phyloP scores from a whole-genome alignment of 208 protist species.

The Angomonas desouzai region DNA sequence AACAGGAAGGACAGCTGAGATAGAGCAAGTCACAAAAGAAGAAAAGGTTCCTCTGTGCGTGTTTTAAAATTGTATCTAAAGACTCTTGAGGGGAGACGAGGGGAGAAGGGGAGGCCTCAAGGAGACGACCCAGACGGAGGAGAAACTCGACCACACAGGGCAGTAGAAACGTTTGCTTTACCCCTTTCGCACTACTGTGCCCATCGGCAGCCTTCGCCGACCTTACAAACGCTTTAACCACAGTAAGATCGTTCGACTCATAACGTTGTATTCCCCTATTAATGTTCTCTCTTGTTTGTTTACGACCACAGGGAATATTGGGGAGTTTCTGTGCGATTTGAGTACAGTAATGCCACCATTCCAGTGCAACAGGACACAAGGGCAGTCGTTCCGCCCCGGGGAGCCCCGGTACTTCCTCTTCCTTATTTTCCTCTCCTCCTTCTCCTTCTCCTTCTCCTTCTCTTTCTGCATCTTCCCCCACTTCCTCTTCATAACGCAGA shows the following conservation, averaged over 20 bases:
- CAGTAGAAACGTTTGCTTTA: not conserved
- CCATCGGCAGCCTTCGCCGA: not conserved
- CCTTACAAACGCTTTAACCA: not conserved
- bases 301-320: no score
- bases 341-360: not conserved
- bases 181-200: not conserved
- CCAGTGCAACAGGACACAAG: not conserved
- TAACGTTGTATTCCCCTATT: no score
- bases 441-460: no score
- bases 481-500: not conserved
- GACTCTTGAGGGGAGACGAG: not conserved
- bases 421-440: not conserved
- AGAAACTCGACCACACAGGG: slow-evolving; percentile 4
- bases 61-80: not conserved
- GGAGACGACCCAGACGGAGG: not conserved
- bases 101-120: not conserved
- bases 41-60: not conserved
- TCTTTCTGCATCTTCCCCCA: not conserved
- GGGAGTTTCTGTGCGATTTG: not conserved
- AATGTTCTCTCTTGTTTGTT: no score
- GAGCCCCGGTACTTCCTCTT: not conserved
- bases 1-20: not conserved
- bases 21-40: not conserved
- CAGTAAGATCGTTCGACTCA: no score
- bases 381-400: no score